phyloP scores from a whole-genome alignment of 2,329 filamentous ascomycete genomes.

The Mariannaea elegans region DNA sequence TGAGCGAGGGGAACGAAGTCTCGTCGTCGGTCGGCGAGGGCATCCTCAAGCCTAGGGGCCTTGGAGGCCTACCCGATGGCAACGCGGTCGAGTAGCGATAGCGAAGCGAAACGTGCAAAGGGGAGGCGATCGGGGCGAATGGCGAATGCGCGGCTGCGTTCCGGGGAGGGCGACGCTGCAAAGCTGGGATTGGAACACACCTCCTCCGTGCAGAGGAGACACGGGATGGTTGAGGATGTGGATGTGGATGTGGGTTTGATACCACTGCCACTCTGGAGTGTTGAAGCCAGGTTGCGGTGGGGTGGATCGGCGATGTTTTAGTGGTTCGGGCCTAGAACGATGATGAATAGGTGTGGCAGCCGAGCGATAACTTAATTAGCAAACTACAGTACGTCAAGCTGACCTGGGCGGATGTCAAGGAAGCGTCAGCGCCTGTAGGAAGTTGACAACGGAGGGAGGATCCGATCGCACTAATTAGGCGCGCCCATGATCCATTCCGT shows the following conservation, averaged over 20 bases:
- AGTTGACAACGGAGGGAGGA: not conserved
- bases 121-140: not conserved
- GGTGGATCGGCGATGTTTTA: conserved; percentile 8
- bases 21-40: conserved; percentile 51
- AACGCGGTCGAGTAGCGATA: not conserved
- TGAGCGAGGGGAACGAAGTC: conserved; percentile 47
- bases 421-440: conserved; percentile 12
- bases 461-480: conserved; percentile 10
- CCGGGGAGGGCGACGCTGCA: conserved; percentile 11
- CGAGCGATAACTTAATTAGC: too few relatives aligned
- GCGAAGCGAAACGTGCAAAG: not conserved
- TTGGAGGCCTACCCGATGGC: conserved; percentile 1
- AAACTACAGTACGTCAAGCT: too few relatives aligned
- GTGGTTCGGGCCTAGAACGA: not conserved
- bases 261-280: not conserved
- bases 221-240: conserved; percentile 15
- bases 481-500: not conserved
- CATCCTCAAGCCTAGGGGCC: conserved; percentile 38
- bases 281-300: conserved; percentile 5
- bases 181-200: conserved; percentile 1
- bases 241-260: not conserved
- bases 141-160: not conserved
- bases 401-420: too few relatives aligned
- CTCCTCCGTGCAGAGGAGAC: not conserved
- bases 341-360: not conserved